Evolutionary conservation across 495 filamentous ascomycete species (phyloP).

Genomic region (Xylaria sp.): DNA sequence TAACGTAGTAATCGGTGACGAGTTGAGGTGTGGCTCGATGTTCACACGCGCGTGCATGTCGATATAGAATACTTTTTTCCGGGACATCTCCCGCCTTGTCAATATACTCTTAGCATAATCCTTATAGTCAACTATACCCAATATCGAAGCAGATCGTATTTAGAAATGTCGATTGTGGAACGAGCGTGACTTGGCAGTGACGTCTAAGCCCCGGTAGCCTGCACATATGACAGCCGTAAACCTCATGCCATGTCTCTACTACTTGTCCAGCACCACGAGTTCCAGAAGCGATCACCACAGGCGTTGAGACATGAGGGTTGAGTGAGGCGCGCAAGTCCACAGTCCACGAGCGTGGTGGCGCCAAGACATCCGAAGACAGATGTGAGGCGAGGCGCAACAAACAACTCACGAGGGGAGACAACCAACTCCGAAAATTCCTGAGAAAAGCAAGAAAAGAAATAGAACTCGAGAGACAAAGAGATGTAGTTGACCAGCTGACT

Average conservation of each 20-base stretch:
- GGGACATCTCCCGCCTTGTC: background rate
- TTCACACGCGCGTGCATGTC: background rate
- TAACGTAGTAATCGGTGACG: background rate
- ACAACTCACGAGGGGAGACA: background rate
- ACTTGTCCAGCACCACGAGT: background rate
- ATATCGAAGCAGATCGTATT: background rate
- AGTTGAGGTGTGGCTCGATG: background rate
- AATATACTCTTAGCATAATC: slow-evolving; percentile 19
- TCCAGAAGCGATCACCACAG: background rate
- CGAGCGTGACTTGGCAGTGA: background rate
- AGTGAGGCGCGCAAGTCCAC: too few relatives aligned
- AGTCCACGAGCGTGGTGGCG: background rate
- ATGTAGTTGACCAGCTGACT: background rate
- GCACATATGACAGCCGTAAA: background rate
- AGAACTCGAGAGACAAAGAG: background rate
- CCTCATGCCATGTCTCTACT: background rate
- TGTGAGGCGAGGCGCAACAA: background rate
- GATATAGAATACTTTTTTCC: slow-evolving; percentile 2
- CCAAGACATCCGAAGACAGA: background rate
- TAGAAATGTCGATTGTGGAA: background rate
- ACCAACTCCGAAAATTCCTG: background rate
- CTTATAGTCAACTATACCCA: slow-evolving; percentile 17
- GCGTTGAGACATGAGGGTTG: background rate
- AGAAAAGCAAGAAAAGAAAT: background rate
- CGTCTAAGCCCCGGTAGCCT: background rate